Evolutionary conservation across 306 rosid genomes (phyloP).

Genomic region (Potentilla sterilis): DNA sequence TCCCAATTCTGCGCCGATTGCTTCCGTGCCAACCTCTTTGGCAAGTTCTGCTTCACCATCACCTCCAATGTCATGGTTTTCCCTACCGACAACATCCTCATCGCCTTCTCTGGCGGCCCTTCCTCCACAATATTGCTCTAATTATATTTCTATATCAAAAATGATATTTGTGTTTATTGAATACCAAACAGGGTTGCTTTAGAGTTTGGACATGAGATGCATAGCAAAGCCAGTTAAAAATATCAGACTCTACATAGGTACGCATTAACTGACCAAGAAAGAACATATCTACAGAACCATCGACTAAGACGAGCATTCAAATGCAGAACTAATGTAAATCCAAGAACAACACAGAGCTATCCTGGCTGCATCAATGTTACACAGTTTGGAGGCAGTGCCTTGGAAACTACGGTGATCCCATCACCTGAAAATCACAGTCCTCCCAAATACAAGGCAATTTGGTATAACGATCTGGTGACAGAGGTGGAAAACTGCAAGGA

Average conservation of each 20-base stretch:
- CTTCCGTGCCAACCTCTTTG: slow-evolving; percentile 65
- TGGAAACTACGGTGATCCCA: neutral
- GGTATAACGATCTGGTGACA: neutral
- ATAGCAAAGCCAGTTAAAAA: slow-evolving; percentile 40
- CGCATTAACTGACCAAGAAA: no score
- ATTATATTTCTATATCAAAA: no score
- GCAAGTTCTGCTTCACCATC: slow-evolving; percentile 78
- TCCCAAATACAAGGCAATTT: neutral
- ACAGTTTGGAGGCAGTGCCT: neutral
- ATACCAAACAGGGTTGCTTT: slow-evolving; percentile 59
- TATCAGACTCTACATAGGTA: no score
- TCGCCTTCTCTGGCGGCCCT: slow-evolving; percentile 95
- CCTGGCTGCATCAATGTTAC: neutral
- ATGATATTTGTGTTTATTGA: neutral
- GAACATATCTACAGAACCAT: no score
- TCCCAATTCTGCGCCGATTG: slow-evolving; percentile 75
- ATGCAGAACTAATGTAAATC: no score
- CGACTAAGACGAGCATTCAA: no score
- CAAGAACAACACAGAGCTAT: neutral
- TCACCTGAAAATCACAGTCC: slow-evolving; percentile 6
- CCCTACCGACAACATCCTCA: slow-evolving; percentile 79
- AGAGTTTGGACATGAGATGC: slow-evolving; percentile 88
- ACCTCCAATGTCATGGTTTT: slow-evolving; percentile 80
- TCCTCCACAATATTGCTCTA: slow-evolving; percentile 40
- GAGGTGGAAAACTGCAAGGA: neutral